Percentiles rank a stretch among this genome's conserved stretches.
Conservation (phyloP, 1,139 yeast genomes). For the Pichia sp. region DNA sequence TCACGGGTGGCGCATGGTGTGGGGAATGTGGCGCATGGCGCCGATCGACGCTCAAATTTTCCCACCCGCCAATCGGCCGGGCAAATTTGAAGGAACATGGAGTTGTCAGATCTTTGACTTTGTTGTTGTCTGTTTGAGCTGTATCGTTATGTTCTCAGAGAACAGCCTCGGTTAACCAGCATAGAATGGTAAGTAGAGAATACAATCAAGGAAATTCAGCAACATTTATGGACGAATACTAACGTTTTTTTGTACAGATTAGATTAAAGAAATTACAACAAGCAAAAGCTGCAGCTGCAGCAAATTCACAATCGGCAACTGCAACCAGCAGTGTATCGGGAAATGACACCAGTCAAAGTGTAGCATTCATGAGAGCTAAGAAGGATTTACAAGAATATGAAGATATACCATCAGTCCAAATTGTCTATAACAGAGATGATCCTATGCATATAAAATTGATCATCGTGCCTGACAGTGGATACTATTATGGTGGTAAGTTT, state of each 20-base stretch:
- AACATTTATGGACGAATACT: too few relatives aligned
- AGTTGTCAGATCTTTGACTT: too few relatives aligned
- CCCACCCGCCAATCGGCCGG: not conserved
- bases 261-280: slow-evolving; percentile 30
- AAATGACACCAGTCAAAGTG: slow-evolving; percentile 9
- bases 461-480: slow-evolving; percentile 78
- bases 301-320: not conserved
- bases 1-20: too few relatives aligned
- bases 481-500: slow-evolving; percentile 69
- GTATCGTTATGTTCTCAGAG: too few relatives aligned
- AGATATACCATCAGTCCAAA: slow-evolving; percentile 21
- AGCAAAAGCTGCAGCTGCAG: slow-evolving; percentile 21
- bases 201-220: not conserved
- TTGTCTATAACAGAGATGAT: slow-evolving; percentile 18
- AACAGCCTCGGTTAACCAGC: too few relatives aligned
- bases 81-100: too few relatives aligned
- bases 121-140: too few relatives aligned
- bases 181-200: too few relatives aligned
- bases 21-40: too few relatives aligned
- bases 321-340: too few relatives aligned
- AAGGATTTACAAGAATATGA: slow-evolving; percentile 32
- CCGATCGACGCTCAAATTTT: too few relatives aligned
- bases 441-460: slow-evolving; percentile 57
- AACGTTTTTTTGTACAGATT: slow-evolving; percentile 20
- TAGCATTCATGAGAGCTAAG: slow-evolving; percentile 31